Evolutionary conservation across 257 asterid genomes (phyloP), one percentile per base, ranked within the genome.

Genomic region (Jasminum sambac): DNA sequence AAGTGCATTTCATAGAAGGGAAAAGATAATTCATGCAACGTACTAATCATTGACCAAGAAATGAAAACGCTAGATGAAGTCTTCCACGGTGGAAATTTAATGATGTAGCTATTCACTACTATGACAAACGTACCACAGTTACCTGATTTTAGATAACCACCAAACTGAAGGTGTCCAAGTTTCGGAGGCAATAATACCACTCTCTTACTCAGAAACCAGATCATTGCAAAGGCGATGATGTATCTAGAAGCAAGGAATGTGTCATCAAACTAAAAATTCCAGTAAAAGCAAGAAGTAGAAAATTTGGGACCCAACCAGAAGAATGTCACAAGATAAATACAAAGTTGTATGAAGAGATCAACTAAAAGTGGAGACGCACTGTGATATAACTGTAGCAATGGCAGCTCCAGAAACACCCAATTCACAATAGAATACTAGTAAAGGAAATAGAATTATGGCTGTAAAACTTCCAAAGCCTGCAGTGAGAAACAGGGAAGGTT

Each of bases 321-420:
- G 42, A 43, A 63, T 40, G 64, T 74, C 72, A 64, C 55, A 74
- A 59, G 72, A 66, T 9, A 72, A 62, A 67, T 72, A 68, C n/a
- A 44, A 69, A 44, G 21, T 62, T 25, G 58, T 39, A 34, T 17
- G 63, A 38, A 61, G 68, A 65, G 69, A 63, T 14, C 40, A 42
- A 63, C 13, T 41, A 65, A 66, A 42, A 64, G 21, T 3, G 34
- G 72, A 64, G 66, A 83, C 97, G 70, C 84, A 94, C 99, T 94
- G 99, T 74, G 99, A 91, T 81, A 85, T 67, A 44, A 91, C 91
- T 0, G 96, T 89, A 74, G 99, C 86, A 77, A 94, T 85, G 70
- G 99, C 99, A 80, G 97, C 99, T 86, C 99, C 99, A 70, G 86
- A 50, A 80, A 86, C 89, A 74, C 99, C 99, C 91, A 91, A 67